Evolutionary conservation across 2,329 filamentous ascomycete genomes (phyloP).

Genomic region (Fusarium stilboides): DNA sequence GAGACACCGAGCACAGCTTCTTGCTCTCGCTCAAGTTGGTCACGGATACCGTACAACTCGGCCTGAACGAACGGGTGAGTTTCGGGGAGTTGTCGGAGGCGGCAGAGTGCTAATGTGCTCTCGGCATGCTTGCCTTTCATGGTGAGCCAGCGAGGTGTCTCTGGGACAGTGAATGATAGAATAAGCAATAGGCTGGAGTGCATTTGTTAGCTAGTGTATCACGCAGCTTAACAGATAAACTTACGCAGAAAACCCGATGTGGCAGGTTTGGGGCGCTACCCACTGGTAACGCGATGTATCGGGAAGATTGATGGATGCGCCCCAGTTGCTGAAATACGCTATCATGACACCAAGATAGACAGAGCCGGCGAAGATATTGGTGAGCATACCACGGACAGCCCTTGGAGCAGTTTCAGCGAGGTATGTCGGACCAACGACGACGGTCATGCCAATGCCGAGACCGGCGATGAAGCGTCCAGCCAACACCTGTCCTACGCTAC

Average conservation of each 20-base stretch:
- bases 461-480: conserved; percentile 27
- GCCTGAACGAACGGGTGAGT: conserved; percentile 21
- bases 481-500: conserved; percentile 18
- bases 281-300: conserved; percentile 45
- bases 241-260: conserved; percentile 25
- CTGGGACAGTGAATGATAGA: conserved; percentile 29
- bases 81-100: conserved; percentile 24
- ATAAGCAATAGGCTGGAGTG: not conserved
- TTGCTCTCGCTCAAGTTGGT: conserved; percentile 26
- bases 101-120: conserved; percentile 19
- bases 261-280: conserved; percentile 25
- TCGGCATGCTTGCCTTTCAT: conserved; percentile 24
- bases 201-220: not conserved
- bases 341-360: conserved; percentile 44
- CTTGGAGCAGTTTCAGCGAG: conserved; percentile 76
- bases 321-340: conserved; percentile 78
- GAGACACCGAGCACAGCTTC: conserved; percentile 28
- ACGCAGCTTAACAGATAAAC: rapidly evolving
- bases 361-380: conserved; percentile 57
- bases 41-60: conserved; percentile 13
- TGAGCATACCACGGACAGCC: conserved; percentile 76
- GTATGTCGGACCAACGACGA: conserved; percentile 60
- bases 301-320: conserved; percentile 60
- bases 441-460: conserved; percentile 27
- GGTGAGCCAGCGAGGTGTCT: conserved; percentile 29